Evolutionary conservation across 352 stramenopile genomes (phyloP), one percentile per base, ranked within the genome.

Genomic region (Globisporangium takayamanum): DNA sequence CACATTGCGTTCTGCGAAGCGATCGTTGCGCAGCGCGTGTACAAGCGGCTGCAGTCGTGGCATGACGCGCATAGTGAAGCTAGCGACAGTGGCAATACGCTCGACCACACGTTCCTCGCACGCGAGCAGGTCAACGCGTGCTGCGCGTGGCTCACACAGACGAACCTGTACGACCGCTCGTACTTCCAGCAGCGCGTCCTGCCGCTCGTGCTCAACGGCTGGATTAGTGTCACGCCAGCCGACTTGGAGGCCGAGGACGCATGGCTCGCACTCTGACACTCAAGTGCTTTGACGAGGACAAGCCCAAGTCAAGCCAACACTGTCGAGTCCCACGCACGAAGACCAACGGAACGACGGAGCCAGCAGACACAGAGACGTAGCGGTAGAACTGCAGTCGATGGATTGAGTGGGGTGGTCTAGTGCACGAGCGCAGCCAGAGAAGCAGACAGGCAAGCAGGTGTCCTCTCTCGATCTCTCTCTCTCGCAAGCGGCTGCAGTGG

Each of bases 101-200:
- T 57, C 18, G 42, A 56, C 3, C 10, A 33, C 30, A 56, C 30
- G 14, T 87, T 85, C 42, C 46, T 88, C 14, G 65, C 63, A 0
- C 26, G 64, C 4, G 62, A 75, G 14, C 76, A 88, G 22, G 79
- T 62, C 39, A 59, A 63, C 0, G 67, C 71, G 0, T 87, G 78
- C 53, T n/a, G 46, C 1, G 51, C 64, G 4, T 76, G 71, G 71
- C 56, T 66, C n/a, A n/a, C 16, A 25, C 45, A 57, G 18, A 50
- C 42, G 0, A 50, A 59, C 22, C 25, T 57, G 1, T 41, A 62
- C 3, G 66, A 78, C 46, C 44, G 53, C 0, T 49, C 8, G 36
- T 56, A 65, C 16, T 79, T 79, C 22, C 67, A 63, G 20, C 56
- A 59, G 18, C 66, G 67, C 12, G 50, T 81, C 10, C 62, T 81